Base-by-base conservation (phyloP, 768 basidiomycete species). In the Boletellus ananiceps region DNA sequence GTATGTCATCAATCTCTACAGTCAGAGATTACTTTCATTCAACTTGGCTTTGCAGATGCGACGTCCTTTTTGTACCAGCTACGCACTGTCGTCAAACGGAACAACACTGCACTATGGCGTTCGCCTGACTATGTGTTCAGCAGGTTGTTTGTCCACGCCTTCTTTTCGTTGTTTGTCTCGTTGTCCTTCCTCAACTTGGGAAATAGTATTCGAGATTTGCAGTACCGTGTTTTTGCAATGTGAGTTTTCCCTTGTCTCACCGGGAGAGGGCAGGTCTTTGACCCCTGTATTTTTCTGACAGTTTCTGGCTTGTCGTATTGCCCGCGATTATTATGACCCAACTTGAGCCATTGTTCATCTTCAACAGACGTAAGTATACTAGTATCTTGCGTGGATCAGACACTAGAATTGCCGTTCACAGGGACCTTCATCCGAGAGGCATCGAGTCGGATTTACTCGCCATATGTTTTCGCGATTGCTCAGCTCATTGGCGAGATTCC, bases 51-150 rank as follows among this genome's bases (percentile, higher is more conserved):
- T 44, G 5, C 40, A 86, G 83, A 88, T 63, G 86, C 91, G 1
- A 89, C 88, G 0, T 74, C 85, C 0, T 85, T 90, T 71, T 65
- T 75, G 44, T 84, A 83, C 63, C 92, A 95, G 65, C 72, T 93
- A 53, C 74, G 74, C 54, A 73, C 75, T 13, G 88, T 93, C 50
- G 74, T 82, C 15, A 56, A 71, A 18, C 76, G 91, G 36, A 86
- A 88, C 61, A 82, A 82, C 58, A 58, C 73, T 6, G 82, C 88
- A 2, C 71, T 93, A 12, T 93, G 88, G 86, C 75, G 92, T 47
- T 87, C 84, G 8, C 87, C 90, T 3, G 83, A 91, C 55, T 94
- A 93, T 63, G 81, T 89, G 43, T 93, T 84, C 72, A 89, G 82
- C 44, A 81, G 92, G 16, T 70, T 92, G 21, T 90, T 90, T 65